phyloP scores from a whole-genome alignment of 345 rosid species.

The Mangifera indica region DNA sequence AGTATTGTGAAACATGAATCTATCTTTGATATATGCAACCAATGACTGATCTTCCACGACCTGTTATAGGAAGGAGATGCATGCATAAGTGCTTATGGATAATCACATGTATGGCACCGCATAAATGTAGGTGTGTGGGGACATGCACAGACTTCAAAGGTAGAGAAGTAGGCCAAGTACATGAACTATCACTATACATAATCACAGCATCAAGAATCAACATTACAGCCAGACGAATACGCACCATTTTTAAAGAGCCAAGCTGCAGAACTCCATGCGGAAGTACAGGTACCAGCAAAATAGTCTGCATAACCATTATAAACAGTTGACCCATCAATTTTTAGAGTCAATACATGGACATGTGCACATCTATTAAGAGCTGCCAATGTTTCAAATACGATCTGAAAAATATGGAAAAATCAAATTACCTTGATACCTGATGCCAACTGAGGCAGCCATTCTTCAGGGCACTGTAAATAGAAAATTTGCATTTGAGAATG shows the following conservation, averaged over 20 bases:
- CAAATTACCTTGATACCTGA: slow-evolving; percentile 59
- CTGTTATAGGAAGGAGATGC: slow-evolving; percentile 28
- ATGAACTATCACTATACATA: neutral
- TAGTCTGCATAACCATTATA: slow-evolving; percentile 47
- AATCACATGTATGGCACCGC: neutral
- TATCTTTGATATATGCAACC: slow-evolving; percentile 34
- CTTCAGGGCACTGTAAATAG: slow-evolving; percentile 52
- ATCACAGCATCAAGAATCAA: neutral
- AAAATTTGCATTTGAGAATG: slow-evolving; percentile 17
- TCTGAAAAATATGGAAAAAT: slow-evolving; percentile 1
- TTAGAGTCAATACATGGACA: neutral
- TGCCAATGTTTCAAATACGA: neutral
- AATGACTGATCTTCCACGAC: slow-evolving; percentile 45
- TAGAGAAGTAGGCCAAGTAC: neutral
- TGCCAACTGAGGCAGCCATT: slow-evolving; percentile 63
- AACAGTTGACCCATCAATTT: slow-evolving; percentile 13
- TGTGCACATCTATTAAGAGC: slow-evolving; percentile 6
- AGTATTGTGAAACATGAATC: slow-evolving; percentile 27
- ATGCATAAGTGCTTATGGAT: neutral
- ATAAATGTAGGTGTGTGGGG: neutral
- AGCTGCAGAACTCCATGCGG: slow-evolving; percentile 67
- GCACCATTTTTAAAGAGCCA: slow-evolving; percentile 58
- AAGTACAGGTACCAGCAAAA: slow-evolving; percentile 54
- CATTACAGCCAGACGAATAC: slow-evolving; percentile 20
- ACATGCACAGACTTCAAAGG: neutral